These are phyloP conservation scores for Kwoniella shivajii DNA, from an alignment of 1,284 basidiomycete genomes.

Conservation along the genomic window DNA sequence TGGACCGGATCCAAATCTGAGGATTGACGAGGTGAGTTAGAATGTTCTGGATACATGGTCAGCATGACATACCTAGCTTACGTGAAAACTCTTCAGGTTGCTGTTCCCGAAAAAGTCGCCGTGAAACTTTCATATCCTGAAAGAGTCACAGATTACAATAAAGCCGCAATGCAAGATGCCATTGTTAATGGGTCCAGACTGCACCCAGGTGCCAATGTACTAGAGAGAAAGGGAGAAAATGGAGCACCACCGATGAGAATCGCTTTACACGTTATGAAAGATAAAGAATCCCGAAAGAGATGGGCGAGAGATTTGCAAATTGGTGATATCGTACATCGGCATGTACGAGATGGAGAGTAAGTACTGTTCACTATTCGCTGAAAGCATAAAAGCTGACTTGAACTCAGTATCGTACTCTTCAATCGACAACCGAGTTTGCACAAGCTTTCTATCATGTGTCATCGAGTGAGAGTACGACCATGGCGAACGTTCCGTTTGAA, in stretches of 20 bases:
- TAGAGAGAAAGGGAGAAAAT: slow-evolving; percentile 64
- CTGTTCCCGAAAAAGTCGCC: slow-evolving; percentile 93
- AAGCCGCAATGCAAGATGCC: slow-evolving; percentile 73
- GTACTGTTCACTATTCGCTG: slow-evolving; percentile 22
- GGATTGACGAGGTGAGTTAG: slow-evolving; percentile 76
- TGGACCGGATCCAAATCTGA: slow-evolving; percentile 95
- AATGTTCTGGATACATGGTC: neutral
- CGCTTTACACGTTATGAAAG: slow-evolving; percentile 45
- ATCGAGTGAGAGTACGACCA: slow-evolving; percentile 84
- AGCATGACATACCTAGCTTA: slow-evolving; percentile 1
- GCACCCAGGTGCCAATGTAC: slow-evolving; percentile 94
- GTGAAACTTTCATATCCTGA: slow-evolving; percentile 97
- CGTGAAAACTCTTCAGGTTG: slow-evolving; percentile 60
- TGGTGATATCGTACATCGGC: slow-evolving; percentile 58
- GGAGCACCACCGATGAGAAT: slow-evolving; percentile 24
- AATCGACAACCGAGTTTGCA: slow-evolving; percentile 99
- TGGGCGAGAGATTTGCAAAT: slow-evolving; percentile 48
- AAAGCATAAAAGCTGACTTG: slow-evolving; percentile 22
- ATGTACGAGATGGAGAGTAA: slow-evolving; percentile 90
- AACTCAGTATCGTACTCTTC: slow-evolving; percentile 82
- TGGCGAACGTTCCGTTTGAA: slow-evolving; percentile 98
- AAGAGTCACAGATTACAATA: slow-evolving; percentile 89
- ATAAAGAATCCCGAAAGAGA: slow-evolving; percentile 38
- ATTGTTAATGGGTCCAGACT: slow-evolving; percentile 87
- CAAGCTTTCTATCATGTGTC: slow-evolving; percentile 99